Evolutionary conservation across 345 rosid genomes (phyloP).

Genomic region (Salix caprea): DNA sequence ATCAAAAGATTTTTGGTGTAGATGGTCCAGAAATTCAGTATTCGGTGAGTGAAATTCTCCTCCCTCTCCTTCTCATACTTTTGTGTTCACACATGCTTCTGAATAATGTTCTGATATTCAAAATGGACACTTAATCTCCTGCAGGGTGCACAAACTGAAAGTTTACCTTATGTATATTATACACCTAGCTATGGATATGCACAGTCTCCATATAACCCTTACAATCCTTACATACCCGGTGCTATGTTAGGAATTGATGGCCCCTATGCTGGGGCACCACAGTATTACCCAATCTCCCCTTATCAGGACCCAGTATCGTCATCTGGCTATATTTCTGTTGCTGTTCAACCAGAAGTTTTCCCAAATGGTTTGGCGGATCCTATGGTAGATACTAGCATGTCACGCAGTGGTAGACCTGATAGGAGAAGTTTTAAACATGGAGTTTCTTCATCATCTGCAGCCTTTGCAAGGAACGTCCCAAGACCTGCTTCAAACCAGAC

Average conservation of each 20-base stretch:
- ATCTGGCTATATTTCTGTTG: constrained; percentile 53
- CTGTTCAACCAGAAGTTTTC: constrained; percentile 48
- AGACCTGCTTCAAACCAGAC: constrained; percentile 41
- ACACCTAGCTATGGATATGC: constrained; percentile 79
- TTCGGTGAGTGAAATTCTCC: constrained; percentile 36
- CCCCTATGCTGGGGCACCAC: constrained; percentile 57
- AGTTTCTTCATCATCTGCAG: constrained; percentile 43
- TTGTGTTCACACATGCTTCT: background rate
- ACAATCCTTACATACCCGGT: constrained; percentile 87
- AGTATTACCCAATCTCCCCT: constrained; percentile 54
- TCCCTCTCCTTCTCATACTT: background rate
- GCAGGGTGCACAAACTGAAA: constrained; percentile 84
- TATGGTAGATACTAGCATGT: constrained; percentile 39
- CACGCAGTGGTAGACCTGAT: constrained; percentile 35
- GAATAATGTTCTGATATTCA: constrained; percentile 7
- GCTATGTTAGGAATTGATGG: constrained; percentile 64
- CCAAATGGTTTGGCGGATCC: constrained; percentile 40
- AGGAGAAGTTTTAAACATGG: constrained; percentile 46
- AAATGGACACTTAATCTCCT: constrained; percentile 10
- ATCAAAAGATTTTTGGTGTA: constrained; percentile 59
- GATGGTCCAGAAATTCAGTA: constrained; percentile 83
- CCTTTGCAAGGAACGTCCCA: constrained; percentile 38
- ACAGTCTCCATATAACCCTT: constrained; percentile 86
- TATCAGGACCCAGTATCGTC: constrained; percentile 58
- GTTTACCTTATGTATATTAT: constrained; percentile 73